Evolutionary conservation across 2,329 filamentous ascomycete species (phyloP), one percentile per base, ranked within the genome.

Genomic region (Claviceps purpurea): DNA sequence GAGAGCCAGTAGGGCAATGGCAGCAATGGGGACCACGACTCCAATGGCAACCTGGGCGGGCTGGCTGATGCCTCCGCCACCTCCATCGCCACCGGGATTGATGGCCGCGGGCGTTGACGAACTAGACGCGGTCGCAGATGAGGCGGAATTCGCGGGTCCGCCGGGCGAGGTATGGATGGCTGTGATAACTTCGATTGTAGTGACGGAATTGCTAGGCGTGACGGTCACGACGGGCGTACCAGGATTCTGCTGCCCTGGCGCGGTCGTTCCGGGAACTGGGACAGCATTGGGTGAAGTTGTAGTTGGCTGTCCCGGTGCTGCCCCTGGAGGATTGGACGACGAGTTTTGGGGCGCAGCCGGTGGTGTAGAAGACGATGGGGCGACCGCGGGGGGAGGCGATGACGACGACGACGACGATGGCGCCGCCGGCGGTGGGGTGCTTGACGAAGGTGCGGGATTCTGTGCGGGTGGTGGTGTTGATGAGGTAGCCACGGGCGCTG

Each of bases 1-100:
- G 8, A 91, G 68, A 2, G 91, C 81, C 22, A 97, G 74, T 18
- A 95, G 68, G 2, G 88, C 89, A 40, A 97, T 89, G 1, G 85
- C 89, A 1, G 83, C 89, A 48, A 98, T 91, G 4, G 93, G 93
- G 2, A 97, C 87, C 5, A 96, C 89, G 0, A 98, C 93, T 3
- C 90, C 91, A 49, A 97, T 83, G 7, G 93, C 91, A 56, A 95
- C 95, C 59, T 80, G 90, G 47, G 84, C 85, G 38, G 77, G 75
- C 47, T 76, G 75, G 58, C 65, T 71, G 7, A 90, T 69, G 2
- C 79, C 77, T 6, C 69, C 64, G 5, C 69, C 64, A n/a, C 64
- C 52, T 7, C 58, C 49, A 10, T 60, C 56, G 6, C 64, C 60
- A 0, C 61, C 58, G 55, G 60, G 51, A 50, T 61, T 57, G 53